Percentiles rank a stretch among this genome's conserved stretches.
These are phyloP conservation scores for Aspergillus homomorphus DNA, from an alignment of 495 filamentous ascomycete genomes.

Conservation along the genomic window DNA sequence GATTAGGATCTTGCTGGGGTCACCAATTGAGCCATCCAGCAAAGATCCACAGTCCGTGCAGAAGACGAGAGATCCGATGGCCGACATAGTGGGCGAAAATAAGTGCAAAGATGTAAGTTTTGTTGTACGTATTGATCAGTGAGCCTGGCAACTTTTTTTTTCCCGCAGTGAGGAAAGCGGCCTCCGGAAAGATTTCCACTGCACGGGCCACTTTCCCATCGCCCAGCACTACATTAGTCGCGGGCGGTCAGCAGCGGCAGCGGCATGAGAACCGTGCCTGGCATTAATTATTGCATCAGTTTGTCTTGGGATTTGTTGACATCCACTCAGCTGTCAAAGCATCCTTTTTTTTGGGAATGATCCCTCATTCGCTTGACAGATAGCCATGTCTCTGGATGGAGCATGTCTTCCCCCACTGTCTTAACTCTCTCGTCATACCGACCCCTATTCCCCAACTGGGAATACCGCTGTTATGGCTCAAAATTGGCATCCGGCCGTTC, in stretches of 20 bases:
- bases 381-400: slow-evolving; percentile 52
- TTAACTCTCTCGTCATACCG: slow-evolving; percentile 25
- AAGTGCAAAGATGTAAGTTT: slow-evolving; percentile 4
- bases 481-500: slow-evolving; percentile 40
- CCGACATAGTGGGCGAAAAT: slow-evolving; percentile 59
- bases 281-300: slow-evolving; percentile 27
- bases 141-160: slow-evolving; percentile 19
- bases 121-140: slow-evolving; percentile 13
- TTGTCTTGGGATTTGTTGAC: slow-evolving; percentile 7
- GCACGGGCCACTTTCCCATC: slow-evolving; percentile 31
- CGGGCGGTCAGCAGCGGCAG: slow-evolving; percentile 39
- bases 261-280: slow-evolving; percentile 30
- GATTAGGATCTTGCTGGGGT: slow-evolving; percentile 65
- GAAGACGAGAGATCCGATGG: slow-evolving; percentile 87
- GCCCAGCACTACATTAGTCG: slow-evolving; percentile 19
- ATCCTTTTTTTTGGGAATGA: slow-evolving; percentile 7
- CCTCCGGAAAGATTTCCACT: slow-evolving; percentile 21
- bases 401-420: slow-evolving; percentile 43
- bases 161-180: slow-evolving; percentile 3
- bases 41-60: slow-evolving; percentile 93
- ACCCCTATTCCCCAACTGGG: slow-evolving; percentile 14
- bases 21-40: slow-evolving; percentile 73
- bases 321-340: neutral
- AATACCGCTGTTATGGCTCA: slow-evolving; percentile 35
- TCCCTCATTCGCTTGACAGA: slow-evolving; percentile 16